phyloP scores from a whole-genome alignment of 805 yeast genomes.

The Sugiyamaella chiloensis region DNA sequence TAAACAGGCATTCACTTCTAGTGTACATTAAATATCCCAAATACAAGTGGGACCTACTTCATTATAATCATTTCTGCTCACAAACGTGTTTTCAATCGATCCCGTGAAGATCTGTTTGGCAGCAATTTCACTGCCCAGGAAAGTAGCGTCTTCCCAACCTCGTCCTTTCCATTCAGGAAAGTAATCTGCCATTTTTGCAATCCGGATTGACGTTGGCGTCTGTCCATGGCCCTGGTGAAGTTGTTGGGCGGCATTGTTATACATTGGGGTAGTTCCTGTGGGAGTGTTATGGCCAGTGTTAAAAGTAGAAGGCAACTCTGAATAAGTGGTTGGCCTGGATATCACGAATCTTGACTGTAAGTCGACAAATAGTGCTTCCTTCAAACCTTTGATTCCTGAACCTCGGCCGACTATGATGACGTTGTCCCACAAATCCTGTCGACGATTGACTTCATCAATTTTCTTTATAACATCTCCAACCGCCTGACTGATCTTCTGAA shows the following conservation, averaged over 20 bases:
- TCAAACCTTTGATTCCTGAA: conserved; percentile 68
- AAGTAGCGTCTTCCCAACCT: conserved; percentile 73
- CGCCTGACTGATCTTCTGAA: conserved; percentile 51
- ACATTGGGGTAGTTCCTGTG: conserved; percentile 24
- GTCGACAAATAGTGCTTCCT: conserved; percentile 60
- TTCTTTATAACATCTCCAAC: conserved; percentile 52
- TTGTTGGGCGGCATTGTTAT: conserved; percentile 15
- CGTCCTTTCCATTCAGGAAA: conserved; percentile 89
- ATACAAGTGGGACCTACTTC: conserved; percentile 78
- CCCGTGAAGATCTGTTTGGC: conserved; percentile 80
- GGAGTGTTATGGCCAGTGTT: conserved; percentile 34
- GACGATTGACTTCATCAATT: conserved; percentile 63
- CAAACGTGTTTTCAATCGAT: conserved; percentile 56
- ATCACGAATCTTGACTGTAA: conserved; percentile 56
- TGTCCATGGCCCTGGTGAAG: conserved; percentile 47
- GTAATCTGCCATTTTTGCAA: conserved; percentile 79
- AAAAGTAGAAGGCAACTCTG: conserved; percentile 37
- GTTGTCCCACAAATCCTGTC: conserved; percentile 84
- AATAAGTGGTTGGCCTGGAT: conserved; percentile 33
- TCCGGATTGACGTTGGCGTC: conserved; percentile 71
- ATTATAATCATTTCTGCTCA: conserved; percentile 66
- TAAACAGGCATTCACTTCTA: no score
- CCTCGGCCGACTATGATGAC: conserved; percentile 79
- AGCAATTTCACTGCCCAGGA: conserved; percentile 84
- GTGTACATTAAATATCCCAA: conserved; percentile 52